phyloP scores from a whole-genome alignment of 169 alveolate species.

The Pseudocohnilembus persalinus region DNA sequence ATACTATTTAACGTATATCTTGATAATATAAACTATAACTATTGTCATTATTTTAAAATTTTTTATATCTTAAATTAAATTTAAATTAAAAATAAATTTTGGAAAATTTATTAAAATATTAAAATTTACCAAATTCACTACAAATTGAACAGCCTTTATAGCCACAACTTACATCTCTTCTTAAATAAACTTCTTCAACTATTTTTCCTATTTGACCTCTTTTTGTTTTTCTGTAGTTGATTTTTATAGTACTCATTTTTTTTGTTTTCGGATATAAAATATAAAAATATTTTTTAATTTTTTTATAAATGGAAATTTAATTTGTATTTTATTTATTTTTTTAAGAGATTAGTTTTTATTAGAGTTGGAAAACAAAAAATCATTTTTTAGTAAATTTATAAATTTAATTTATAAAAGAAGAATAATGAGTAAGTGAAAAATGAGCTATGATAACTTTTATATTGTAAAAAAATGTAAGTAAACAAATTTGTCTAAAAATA shows the following conservation, averaged over 20 bases:
- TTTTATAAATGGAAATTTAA: no score
- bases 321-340: no score
- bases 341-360: neutral
- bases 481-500: no score
- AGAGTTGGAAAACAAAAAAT: neutral
- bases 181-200: slow-evolving; percentile 74
- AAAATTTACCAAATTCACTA: slow-evolving; percentile 1
- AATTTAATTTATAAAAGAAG: no score
- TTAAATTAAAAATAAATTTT: slow-evolving; percentile 14
- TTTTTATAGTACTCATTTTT: slow-evolving; percentile 19
- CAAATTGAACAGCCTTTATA: slow-evolving; percentile 52
- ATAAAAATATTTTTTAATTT: no score
- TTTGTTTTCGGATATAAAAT: neutral
- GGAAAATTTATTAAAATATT: slow-evolving; percentile 10
- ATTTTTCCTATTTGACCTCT: slow-evolving; percentile 31
- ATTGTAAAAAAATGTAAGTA: no score
- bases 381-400: no score
- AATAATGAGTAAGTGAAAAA: no score
- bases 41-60: no score
- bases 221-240: neutral
- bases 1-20: no score
- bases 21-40: no score
- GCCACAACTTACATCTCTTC: slow-evolving; percentile 79
- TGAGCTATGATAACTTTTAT: no score
- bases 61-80: slow-evolving; percentile 52